Base-by-base conservation (phyloP, 257 asterid genomes). In the Paulownia fortunei region DNA sequence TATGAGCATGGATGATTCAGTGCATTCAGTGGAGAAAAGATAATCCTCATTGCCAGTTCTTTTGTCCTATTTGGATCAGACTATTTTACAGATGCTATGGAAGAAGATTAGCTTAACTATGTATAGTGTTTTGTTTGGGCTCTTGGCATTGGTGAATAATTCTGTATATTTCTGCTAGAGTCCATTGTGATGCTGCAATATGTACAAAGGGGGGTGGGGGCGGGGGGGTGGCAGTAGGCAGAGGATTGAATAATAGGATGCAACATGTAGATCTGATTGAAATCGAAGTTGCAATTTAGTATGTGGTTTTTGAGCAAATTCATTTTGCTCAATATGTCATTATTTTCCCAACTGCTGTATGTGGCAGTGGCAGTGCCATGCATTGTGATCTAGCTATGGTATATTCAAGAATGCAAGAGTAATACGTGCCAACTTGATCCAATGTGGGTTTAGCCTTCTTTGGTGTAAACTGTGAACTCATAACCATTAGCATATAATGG, bases 51-150 rank as follows among this genome's bases (percentile, higher is more conserved):
- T 32, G 21, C 70, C 19, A 68, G 39, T 69, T 68, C 39, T 32
- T 42, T 62, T 51, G 11, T 61, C 56, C 46, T 58, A 30, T 61
- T 78, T 13, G 9, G 34, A 46, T 15, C 18, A n/a, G 72, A 69
- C 56, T 9, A 78, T 63, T 39, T 46, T 32, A n/a, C 16, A 16
- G 78, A 73, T 77, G 52, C 16, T 60, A 61, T 44, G 51, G 82
- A 63, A 70, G 73, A 62, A 70, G 32, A 71, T 78, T 61, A 58
- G 44, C 24, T 60, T 65, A 18, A 78, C 41, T 69, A 59, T 78
- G 64, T 78, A 78, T 69, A 77, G 70, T 59, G 63, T 16, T 67
- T 69, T 58, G 52, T 44, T 62, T 32, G 49, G 66, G 61, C 69
- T 67, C 51, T 18, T 37, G 56, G 32, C 30, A 6, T 21, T 49